Conservation (phyloP, 306 rosid species). For the Rubus idaeus region DNA sequence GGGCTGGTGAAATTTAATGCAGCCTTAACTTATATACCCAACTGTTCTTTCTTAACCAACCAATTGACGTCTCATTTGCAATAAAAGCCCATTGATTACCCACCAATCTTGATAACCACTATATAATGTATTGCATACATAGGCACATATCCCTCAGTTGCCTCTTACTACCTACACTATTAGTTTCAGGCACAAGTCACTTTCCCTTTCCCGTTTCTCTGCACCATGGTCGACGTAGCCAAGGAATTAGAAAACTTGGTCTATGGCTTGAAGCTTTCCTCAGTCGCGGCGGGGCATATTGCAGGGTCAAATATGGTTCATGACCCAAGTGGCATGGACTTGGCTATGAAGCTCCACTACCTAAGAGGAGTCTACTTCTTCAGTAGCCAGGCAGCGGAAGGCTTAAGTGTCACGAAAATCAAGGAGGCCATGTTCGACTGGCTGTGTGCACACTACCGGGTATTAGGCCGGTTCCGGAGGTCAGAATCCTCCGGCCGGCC, state of each 20-base stretch:
- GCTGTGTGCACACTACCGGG: slow-evolving; percentile 34
- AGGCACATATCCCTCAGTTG: no score
- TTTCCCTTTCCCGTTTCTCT: neutral
- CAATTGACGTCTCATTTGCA: neutral
- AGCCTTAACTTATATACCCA: neutral
- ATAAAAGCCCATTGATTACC: neutral
- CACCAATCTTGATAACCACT: neutral
- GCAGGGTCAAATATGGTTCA: slow-evolving; percentile 44
- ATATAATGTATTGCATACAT: neutral
- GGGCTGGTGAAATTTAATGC: slow-evolving; percentile 9
- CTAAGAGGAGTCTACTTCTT: slow-evolving; percentile 59
- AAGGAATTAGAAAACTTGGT: slow-evolving; percentile 36
- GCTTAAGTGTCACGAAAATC: slow-evolving; percentile 30
- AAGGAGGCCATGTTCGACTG: slow-evolving; percentile 46
- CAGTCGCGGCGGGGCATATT: slow-evolving; percentile 54
- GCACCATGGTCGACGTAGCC: slow-evolving; percentile 37
- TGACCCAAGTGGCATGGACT: slow-evolving; percentile 43
- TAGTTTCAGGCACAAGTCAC: neutral
- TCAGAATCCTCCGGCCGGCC: slow-evolving; percentile 62
- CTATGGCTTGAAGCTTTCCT: slow-evolving; percentile 47
- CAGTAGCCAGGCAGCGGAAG: slow-evolving; percentile 29
- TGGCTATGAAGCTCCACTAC: slow-evolving; percentile 90
- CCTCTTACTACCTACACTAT: neutral
- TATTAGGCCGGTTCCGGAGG: slow-evolving; percentile 64
- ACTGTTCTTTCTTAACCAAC: neutral